Evolutionary conservation across 352 stramenopile genomes (phyloP), one percentile per base, ranked within the genome.

Genomic region (Phytophthora melonis): DNA sequence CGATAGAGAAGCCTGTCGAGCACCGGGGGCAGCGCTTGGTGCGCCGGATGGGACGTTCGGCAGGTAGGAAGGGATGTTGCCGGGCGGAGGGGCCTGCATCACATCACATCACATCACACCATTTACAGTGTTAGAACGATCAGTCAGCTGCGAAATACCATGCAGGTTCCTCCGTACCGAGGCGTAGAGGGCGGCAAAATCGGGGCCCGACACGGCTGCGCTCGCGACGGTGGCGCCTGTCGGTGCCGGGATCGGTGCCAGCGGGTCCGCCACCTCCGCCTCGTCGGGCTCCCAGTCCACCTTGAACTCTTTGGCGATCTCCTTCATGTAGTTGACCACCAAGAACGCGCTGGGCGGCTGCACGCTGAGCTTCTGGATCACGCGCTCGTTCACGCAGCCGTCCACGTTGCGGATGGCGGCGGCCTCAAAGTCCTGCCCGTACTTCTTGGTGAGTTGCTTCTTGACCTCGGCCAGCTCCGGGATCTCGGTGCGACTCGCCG

Each of bases 321-420:
- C 93, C 54, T 98, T 98, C 83, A 99, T 92, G 84, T 99, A 99
- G 23, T 96, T 98, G 30, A 98, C 90, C 19, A 99, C 96, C 9
- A 98, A 69, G 61, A 97, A 98, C 7, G 95, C 95, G 53, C 92
- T 97, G 1, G 97, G 97, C n/a, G 96, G 97, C 78, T 94, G 67
- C 13, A 99, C 93, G 19, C 92, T 97, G 18, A 99, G 88, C 68
- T 99, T 99, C 49, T 95, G 85, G 3, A 98, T 96, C 64, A 98
- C 90, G 36, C 91, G 89, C 63, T 96, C 90, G 67, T 98, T 98
- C 27, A 98, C 94, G 36, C 91, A 97, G 14, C 89, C 87, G 60
- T 95, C 89, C 27, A 96, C 81, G 74, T 98, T 98, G 36, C 86
- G 80, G 34, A 93, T 88, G 5, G 93, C 93, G 1, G 86, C 79